Conservation (phyloP, 2,329 filamentous ascomycete species). For the Fusarium longipes region DNA sequence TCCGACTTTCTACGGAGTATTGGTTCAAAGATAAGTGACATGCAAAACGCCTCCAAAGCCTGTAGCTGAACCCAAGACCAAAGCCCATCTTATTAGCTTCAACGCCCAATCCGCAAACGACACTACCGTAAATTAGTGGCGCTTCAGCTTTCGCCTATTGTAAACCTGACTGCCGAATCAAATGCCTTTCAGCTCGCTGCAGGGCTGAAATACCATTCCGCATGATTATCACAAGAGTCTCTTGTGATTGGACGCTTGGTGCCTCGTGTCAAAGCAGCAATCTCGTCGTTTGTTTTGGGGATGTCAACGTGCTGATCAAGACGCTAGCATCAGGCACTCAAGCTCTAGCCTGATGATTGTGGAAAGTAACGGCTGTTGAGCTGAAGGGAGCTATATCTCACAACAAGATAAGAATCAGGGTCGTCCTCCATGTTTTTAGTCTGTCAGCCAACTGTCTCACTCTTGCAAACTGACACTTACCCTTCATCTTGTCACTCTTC, state of each 20-base stretch:
- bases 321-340: conserved; percentile 20
- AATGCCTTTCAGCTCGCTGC: conserved; percentile 14
- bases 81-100: conserved; percentile 20
- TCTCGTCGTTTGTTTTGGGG: not conserved
- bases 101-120: conserved; percentile 17
- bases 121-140: conserved; percentile 43
- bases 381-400: not conserved
- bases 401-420: conserved; percentile 1
- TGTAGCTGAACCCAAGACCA: not conserved
- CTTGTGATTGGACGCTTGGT: not conserved
- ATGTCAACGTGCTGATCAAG: not conserved
- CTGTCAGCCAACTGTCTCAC: conserved; percentile 8
- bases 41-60: not conserved
- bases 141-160: conserved; percentile 24
- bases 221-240: not conserved
- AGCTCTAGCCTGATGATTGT: not conserved
- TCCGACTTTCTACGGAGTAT: not conserved
- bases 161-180: conserved; percentile 33
- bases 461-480: not conserved
- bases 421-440: not conserved
- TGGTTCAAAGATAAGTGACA: not conserved
- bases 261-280: conserved; percentile 16
- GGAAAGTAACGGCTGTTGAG: not conserved
- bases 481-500: conserved; percentile 2
- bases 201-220: conserved; percentile 40